Evolutionary conservation across 768 basidiomycete species (phyloP), one percentile per base, ranked within the genome.

Genomic region (Chalciporus pseudorubinellus): DNA sequence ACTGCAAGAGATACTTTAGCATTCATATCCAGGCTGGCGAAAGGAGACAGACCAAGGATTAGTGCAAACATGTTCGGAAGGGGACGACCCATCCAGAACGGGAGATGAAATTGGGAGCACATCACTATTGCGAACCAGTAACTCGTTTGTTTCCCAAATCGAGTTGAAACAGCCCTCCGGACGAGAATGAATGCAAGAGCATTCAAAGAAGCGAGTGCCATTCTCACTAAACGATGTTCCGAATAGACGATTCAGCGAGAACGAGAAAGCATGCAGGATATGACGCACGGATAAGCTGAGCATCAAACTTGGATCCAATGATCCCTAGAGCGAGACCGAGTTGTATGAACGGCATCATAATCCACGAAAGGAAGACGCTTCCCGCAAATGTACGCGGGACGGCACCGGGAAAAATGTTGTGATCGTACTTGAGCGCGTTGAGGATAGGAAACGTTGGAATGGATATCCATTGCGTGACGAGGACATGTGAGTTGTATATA

Each of bases 61-160:
- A 94, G 71, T 4, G 93, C 93, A 55, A 94, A 84, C 85, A 93
- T 95, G 66, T 98, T 99, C 1, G 97, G 95, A 7, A 98, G 69
- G 0, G 95, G 97, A 48, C 97, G 73, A 3, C 93, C 85, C 77
- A 93, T 90, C 86, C 92, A 98, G 67, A 92, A 99, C 7, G 85
- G 85, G 6, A 95, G 64, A 64, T 98, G 97, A 63, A 97, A 98
- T 63, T 95, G 93, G 0, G 86, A 82, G 57, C 82, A 77, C 4
- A 83, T 83, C n/a, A 97, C 64, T 0, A 94, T 55, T 1, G 79
- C 68, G 65, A 86, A 95, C 59, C 81, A 75, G 14, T 77, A 60
- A 13, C 82, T 74, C 0, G 84, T 77, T 3, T 67, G 63, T 2
- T 72, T 67, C 14, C 89, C 92, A 57, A 86, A 95, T 18, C 87